A percentile compares a stretch with the other conserved stretches of the same genome.
Evolutionary conservation across 441 rosid genomes (phyloP).

Genomic region (Erodium trifolium): DNA sequence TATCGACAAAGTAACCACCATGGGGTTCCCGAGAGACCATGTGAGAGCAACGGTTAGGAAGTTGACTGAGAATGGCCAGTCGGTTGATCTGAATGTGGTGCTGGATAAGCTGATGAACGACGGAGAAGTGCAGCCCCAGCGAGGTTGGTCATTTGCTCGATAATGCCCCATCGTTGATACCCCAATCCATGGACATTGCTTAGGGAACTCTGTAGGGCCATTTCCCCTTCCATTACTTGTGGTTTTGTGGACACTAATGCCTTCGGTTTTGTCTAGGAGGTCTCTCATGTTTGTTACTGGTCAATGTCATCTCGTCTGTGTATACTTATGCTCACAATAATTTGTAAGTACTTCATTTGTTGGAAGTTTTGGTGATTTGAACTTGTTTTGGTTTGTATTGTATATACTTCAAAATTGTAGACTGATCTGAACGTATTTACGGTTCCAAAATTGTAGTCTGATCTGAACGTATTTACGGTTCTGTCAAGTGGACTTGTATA

Average conservation of each 20-base stretch:
- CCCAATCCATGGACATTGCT: slow-evolving; percentile 13
- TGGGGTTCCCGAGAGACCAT: slow-evolving; percentile 90
- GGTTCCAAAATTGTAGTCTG: too few relatives aligned
- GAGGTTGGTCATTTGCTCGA: slow-evolving; percentile 60
- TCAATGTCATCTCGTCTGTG: slow-evolving; percentile 19
- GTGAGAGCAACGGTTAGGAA: slow-evolving; percentile 70
- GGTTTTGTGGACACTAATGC: slow-evolving; percentile 10
- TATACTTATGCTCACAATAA: slow-evolving; percentile 26
- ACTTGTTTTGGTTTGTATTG: too few relatives aligned
- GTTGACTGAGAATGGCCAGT: slow-evolving; percentile 76
- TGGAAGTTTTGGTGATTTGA: neutral
- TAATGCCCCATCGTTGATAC: slow-evolving; percentile 23
- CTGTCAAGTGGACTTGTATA: too few relatives aligned
- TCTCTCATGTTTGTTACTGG: slow-evolving; percentile 3
- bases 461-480: too few relatives aligned
- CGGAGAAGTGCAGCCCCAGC: slow-evolving; percentile 56
- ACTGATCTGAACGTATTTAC: too few relatives aligned
- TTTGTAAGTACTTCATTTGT: neutral
- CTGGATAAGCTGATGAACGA: slow-evolving; percentile 91
- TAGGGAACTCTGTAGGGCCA: slow-evolving; percentile 4
- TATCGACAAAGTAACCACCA: slow-evolving; percentile 60
- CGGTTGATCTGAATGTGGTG: slow-evolving; percentile 76
- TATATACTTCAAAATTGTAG: too few relatives aligned
- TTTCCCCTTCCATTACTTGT: slow-evolving; percentile 14
- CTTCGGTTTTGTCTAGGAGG: slow-evolving; percentile 16